phyloP scores from a whole-genome alignment of 331 rosid species.

The Rosa hybrid region DNA sequence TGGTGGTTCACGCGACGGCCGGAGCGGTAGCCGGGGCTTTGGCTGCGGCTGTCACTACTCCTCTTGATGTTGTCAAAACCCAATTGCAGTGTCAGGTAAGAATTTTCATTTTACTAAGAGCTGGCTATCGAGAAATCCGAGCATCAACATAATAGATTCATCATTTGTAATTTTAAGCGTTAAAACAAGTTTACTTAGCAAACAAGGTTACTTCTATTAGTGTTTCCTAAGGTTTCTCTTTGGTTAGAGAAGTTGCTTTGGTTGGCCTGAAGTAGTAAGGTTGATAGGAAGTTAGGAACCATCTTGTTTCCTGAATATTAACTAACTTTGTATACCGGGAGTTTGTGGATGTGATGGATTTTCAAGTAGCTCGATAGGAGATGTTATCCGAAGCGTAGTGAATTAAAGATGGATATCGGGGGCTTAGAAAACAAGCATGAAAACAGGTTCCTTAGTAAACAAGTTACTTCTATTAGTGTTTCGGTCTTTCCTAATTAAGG shows the following conservation, averaged over 20 bases:
- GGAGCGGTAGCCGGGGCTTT: conserved; percentile 43
- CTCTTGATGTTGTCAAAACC: conserved; percentile 47
- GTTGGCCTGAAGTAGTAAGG: not conserved
- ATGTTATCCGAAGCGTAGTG: conserved; percentile 39
- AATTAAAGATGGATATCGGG: conserved; percentile 48
- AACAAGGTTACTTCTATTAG: not conserved
- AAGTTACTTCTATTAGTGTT: too few relatives aligned
- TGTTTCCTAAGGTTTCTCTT: not conserved
- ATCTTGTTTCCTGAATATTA: not conserved
- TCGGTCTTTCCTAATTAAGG: too few relatives aligned
- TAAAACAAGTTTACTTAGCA: not conserved
- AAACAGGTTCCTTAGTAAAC: too few relatives aligned
- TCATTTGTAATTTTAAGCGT: too few relatives aligned
- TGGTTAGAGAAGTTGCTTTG: too few relatives aligned
- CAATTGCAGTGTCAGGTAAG: conserved; percentile 50
- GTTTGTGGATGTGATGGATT: conserved; percentile 59
- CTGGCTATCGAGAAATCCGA: too few relatives aligned
- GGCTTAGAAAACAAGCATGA: conserved; percentile 16
- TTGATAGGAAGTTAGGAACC: not conserved
- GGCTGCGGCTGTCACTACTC: conserved; percentile 45
- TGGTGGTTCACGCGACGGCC: conserved; percentile 45
- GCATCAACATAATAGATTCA: too few relatives aligned
- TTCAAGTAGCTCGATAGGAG: conserved; percentile 43
- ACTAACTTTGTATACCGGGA: conserved; percentile 30
- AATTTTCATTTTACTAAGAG: too few relatives aligned